Evolutionary conservation across 164 flowering plant species (phyloP).

Genomic region (Kalanchoe fedtschenkoi): DNA sequence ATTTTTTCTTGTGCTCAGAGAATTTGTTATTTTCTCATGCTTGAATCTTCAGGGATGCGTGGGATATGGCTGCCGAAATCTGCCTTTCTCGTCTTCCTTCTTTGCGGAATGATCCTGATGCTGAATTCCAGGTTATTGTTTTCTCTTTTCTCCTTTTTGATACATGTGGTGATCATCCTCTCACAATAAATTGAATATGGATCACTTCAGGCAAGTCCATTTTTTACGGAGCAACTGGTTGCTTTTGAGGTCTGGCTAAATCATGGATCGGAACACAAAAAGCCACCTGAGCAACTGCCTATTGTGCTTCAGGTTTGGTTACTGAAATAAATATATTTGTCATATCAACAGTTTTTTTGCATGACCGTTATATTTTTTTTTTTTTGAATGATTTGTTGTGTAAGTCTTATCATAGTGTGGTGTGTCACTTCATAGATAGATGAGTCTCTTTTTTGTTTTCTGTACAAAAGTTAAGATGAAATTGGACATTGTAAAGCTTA

Average conservation of each 20-base stretch:
- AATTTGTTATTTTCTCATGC: neutral
- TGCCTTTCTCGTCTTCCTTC: constrained; percentile 86
- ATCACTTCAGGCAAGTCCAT: constrained; percentile 75
- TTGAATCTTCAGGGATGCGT: constrained; percentile 67
- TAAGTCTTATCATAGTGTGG: too few species aligned
- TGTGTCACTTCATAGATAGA: too few species aligned
- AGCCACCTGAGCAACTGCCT: constrained; percentile 96
- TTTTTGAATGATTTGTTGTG: neutral
- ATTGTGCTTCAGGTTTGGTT: constrained; percentile 82
- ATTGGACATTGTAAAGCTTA: neutral
- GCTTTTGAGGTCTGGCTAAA: constrained; percentile 99
- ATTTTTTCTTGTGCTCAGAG: neutral
- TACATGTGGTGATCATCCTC: neutral
- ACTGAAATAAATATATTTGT: neutral
- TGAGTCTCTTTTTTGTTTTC: too few species aligned
- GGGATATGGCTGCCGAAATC: constrained; percentile 99
- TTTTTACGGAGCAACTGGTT: constrained; percentile 86
- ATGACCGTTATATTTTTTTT: neutral
- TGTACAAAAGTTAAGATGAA: neutral
- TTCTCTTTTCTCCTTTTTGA: neutral
- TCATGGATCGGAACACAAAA: constrained; percentile 87
- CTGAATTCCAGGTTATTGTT: constrained; percentile 66
- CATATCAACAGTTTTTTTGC: neutral
- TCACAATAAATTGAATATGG: neutral
- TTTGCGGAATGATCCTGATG: constrained; percentile 65